Base-by-base conservation (phyloP, 148 eudicot species). In the Vaccinium vitisidaea region DNA sequence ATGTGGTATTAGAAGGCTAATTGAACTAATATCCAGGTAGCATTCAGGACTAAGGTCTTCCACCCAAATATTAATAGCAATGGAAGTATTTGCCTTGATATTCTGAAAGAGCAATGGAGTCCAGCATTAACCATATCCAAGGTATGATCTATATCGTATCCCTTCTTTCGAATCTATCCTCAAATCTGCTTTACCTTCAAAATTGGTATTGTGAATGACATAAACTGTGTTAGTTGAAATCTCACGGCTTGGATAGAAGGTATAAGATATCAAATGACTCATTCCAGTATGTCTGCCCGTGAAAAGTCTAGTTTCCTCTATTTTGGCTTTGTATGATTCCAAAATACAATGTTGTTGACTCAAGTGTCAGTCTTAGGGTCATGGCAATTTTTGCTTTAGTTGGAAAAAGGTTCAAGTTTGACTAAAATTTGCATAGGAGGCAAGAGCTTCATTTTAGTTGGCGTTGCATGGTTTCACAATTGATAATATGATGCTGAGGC, bases 91-190 rank as follows among this genome's bases (percentile, higher is more conserved):
- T 88, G 90, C 71, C 85, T 88, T 8, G 90, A 88, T 83, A 88
- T 88, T 80, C 85, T 88, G 73, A 88, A 88, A 82, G 90, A 88
- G 23, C 90, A 88, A 30, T 88, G 90, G 90, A 88, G 90, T 50
- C 90, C 90, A 46, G 90, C 90, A 50, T 75, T 88, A 75, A 88
- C 90, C 80, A 86, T 88, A 52, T 88, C 90, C 30, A 88, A 88
- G 90, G 90, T 88, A 49, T 59, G 80, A 58, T 82, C 76, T 58
- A 13, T 58, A 21, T 9, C 23, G 13, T 69, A 0, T 82, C 27
- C 58, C 21, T 25, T 82, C 7, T 8, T 82, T 67, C 50, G 30
- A n/a, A 39, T 58, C 27, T 13, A 61, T 39, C 56, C 30, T 65
- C 2, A 15, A 10, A 25, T 81, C 36, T 63, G 18, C 27, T 65